These are phyloP conservation scores for Tilletia indica DNA, from an alignment of 1,284 basidiomycete species.

Conservation along the genomic window DNA sequence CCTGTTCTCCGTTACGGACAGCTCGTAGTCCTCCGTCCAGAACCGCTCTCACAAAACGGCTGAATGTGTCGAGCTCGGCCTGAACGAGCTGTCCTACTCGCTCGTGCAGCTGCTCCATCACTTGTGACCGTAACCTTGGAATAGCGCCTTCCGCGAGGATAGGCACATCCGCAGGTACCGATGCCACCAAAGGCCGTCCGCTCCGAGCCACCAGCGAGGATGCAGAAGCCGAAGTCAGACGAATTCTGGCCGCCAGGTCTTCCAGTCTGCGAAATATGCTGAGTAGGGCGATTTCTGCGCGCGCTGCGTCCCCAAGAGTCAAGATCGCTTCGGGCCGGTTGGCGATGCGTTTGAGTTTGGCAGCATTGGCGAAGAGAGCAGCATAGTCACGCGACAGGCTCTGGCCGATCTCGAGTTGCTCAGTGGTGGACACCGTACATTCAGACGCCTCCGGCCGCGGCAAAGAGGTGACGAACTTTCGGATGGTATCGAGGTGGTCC, in stretches of 20 bases:
- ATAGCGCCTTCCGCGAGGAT: neutral
- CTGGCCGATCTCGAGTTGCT: neutral
- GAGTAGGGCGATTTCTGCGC: neutral
- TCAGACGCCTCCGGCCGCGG: neutral
- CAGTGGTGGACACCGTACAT: neutral
- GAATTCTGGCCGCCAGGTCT: neutral
- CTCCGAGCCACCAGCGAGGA: neutral
- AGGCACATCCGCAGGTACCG: neutral
- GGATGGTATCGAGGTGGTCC: neutral
- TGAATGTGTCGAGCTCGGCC: neutral
- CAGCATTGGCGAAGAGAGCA: neutral
- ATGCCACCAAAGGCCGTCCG: neutral
- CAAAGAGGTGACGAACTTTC: neutral
- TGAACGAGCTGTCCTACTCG: neutral
- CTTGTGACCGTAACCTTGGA: neutral
- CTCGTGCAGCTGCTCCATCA: neutral
- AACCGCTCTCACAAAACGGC: neutral
- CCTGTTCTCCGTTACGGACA: no score
- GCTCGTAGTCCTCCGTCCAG: neutral
- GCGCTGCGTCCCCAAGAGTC: constrained; percentile 1
- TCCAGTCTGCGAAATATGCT: neutral
- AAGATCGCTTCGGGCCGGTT: neutral
- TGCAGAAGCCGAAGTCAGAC: neutral
- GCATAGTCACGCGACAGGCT: neutral
- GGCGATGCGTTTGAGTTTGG: neutral